phyloP scores from a whole-genome alignment of 306 rosid species.

The Vigna angularis region DNA sequence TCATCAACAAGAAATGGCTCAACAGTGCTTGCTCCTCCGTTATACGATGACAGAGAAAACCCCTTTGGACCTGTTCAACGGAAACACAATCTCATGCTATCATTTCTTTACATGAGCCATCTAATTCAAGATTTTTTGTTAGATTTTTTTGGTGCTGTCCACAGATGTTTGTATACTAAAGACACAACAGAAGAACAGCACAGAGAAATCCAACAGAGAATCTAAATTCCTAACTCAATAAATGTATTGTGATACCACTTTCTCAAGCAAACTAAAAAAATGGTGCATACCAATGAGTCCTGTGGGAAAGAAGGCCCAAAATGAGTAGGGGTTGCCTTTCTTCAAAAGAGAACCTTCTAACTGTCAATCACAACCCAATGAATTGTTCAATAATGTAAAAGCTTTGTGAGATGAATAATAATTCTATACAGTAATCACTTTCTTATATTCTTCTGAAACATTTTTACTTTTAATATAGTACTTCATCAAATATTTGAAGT shows the following conservation, averaged over 20 bases:
- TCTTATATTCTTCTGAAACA: background rate
- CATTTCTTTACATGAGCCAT: slow-evolving; percentile 4
- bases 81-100: slow-evolving; percentile 1
- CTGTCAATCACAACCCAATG: slow-evolving; percentile 52
- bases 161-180: too few relatives aligned
- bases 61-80: slow-evolving; percentile 85
- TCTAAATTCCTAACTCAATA: too few relatives aligned
- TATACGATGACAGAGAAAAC: slow-evolving; percentile 82
- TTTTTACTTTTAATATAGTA: background rate
- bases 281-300: slow-evolving; percentile 71
- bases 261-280: background rate
- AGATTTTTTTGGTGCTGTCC: too few relatives aligned
- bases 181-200: too few relatives aligned
- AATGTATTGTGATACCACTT: background rate
- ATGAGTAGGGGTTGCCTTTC: slow-evolving; percentile 66
- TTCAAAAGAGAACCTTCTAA: slow-evolving; percentile 86
- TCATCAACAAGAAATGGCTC: slow-evolving; percentile 94
- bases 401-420: background rate
- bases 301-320: slow-evolving; percentile 92
- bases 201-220: too few relatives aligned
- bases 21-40: slow-evolving; percentile 75
- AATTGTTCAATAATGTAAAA: slow-evolving; percentile 24
- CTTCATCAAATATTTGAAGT: background rate
- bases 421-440: background rate
- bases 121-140: background rate